These are phyloP conservation scores for Fusarium xylarioides DNA, from an alignment of 2,329 filamentous ascomycete genomes.

Conservation along the genomic window DNA sequence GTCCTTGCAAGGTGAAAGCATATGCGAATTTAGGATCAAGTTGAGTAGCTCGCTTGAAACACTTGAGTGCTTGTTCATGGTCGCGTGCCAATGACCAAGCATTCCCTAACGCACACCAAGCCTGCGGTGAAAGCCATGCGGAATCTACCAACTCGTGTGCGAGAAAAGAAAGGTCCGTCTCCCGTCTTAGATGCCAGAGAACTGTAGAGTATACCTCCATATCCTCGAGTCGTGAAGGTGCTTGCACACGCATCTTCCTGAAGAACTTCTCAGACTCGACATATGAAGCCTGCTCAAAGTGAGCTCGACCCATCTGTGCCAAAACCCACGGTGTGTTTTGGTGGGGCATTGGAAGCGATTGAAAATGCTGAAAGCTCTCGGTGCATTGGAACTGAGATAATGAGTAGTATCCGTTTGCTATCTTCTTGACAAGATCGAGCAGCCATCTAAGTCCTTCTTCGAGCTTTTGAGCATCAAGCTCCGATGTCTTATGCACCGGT, in stretches of 20 bases:
- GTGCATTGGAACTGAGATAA: constrained; percentile 81
- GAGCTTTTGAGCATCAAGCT: constrained; percentile 68
- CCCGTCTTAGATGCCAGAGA: constrained; percentile 97
- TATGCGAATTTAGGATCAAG: constrained; percentile 92
- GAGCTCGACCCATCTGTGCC: constrained; percentile 86
- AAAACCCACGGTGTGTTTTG: constrained; percentile 94
- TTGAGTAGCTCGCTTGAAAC: constrained; percentile 94
- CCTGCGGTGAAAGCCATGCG: constrained; percentile 88
- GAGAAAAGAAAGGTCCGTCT: constrained; percentile 89
- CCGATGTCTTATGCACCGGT: constrained; percentile 51
- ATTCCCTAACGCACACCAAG: constrained; percentile 96
- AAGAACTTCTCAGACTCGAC: constrained; percentile 88
- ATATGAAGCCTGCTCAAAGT: constrained; percentile 91
- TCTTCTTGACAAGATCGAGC: constrained; percentile 81
- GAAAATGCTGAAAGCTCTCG: constrained; percentile 79
- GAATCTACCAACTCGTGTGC: constrained; percentile 89
- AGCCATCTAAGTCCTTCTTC: constrained; percentile 81
- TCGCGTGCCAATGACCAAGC: constrained; percentile 92
- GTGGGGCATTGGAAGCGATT: constrained; percentile 75
- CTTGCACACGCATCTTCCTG: constrained; percentile 77
- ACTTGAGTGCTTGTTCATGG: constrained; percentile 92
- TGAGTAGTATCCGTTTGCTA: constrained; percentile 82
- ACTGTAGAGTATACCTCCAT: constrained; percentile 99
- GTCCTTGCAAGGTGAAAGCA: constrained; percentile 93
- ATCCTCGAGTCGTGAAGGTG: constrained; percentile 85